Percentiles rank a stretch among this genome's conserved stretches.
These are phyloP conservation scores for Diaporthe sp. DNA, from an alignment of 2,329 filamentous ascomycete species.

Conservation along the genomic window DNA sequence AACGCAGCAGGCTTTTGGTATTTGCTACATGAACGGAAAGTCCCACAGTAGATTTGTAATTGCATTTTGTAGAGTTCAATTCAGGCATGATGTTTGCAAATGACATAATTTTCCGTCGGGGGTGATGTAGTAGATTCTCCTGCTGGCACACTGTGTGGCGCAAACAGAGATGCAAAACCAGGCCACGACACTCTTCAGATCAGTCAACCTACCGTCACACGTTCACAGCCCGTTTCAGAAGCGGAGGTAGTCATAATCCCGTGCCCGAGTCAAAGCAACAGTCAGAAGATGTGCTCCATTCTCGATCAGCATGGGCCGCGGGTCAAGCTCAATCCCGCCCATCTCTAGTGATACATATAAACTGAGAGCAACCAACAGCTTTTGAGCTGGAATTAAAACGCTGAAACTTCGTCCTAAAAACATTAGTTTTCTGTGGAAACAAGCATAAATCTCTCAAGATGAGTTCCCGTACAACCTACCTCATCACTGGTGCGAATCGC, in stretches of 20 bases:
- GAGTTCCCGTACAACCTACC: not conserved
- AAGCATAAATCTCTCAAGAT: not conserved
- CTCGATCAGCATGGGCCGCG: not conserved
- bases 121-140: not conserved
- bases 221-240: not conserved
- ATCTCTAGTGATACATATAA: not conserved
- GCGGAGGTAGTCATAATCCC: not conserved
- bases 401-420: not conserved
- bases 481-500: constrained; percentile 15
- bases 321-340: not conserved
- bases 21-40: not conserved
- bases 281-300: not conserved
- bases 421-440: not conserved
- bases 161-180: not conserved
- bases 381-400: not conserved
- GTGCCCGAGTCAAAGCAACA: not conserved
- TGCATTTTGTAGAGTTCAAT: not conserved
- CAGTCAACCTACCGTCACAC: not conserved
- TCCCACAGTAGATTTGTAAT: not conserved
- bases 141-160: not conserved
- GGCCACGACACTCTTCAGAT: not conserved
- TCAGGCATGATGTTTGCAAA: not conserved
- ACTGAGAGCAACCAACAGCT: not conserved
- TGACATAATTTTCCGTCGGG: not conserved
- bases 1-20: not conserved